Percentiles rank a stretch among this genome's conserved stretches.
phyloP scores from a whole-genome alignment of 176 grass and related monocot species.

The Sorghum bicolor region Sorghum_bicolor_NCBIv3 NC_012876.2:4071501-4072000 shows the following conservation, averaged over 20 bases:
- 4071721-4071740: neutral
- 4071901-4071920: conserved; percentile 39
- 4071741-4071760: neutral
- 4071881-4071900: conserved; percentile 25
- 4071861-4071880: neutral
- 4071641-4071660: neutral
- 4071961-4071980: conserved; percentile 25
- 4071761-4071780: neutral
- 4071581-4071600: neutral
- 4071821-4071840: neutral
- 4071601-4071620: neutral
- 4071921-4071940: conserved; percentile 33
- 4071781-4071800: neutral
- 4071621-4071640: neutral
- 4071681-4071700: neutral
- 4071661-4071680: neutral
- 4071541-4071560: neutral
- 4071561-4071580: neutral
- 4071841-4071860: neutral
- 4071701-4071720: neutral
- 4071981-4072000: conserved; percentile 4
- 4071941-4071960: conserved; percentile 5
- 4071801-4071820: neutral
- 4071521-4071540: neutral
- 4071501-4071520: neutral